These are phyloP conservation scores for Zygosaccharomyces gambellarensis DNA, from an alignment of 805 yeast species.

Conservation along the genomic window DNA sequence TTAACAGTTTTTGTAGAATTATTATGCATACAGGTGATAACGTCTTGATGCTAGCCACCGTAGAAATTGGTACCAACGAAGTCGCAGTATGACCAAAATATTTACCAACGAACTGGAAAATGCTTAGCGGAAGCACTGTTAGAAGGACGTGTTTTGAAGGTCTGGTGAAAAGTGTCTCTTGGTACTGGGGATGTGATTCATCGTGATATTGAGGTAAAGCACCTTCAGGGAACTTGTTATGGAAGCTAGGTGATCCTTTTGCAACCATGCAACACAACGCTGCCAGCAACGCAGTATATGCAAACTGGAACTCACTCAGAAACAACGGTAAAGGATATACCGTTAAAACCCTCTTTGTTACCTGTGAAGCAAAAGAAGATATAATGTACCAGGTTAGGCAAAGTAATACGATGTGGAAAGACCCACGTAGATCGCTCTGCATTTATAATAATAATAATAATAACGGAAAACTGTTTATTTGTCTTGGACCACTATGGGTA, in stretches of 20 bases:
- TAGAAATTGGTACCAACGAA: conserved; percentile 58
- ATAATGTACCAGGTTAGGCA: conserved; percentile 59
- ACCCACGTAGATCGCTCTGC: neutral
- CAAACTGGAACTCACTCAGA: conserved; percentile 59
- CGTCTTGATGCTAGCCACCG: conserved; percentile 67
- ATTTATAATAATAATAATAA: neutral
- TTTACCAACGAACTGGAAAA: conserved; percentile 63
- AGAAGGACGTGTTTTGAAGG: conserved; percentile 41
- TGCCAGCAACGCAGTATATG: conserved; percentile 46
- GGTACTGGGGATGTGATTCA: conserved; percentile 21
- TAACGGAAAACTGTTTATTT: neutral
- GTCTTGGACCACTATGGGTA: neutral
- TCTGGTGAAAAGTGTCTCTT: conserved; percentile 17
- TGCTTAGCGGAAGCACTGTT: conserved; percentile 57
- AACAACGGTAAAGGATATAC: conserved; percentile 58
- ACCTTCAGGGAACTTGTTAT: conserved; percentile 46
- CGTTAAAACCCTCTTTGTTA: conserved; percentile 51
- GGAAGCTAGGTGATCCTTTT: conserved; percentile 31
- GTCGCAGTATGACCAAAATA: conserved; percentile 60
- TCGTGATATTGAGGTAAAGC: conserved; percentile 43
- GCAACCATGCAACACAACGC: conserved; percentile 37
- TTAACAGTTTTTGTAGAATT: conserved; percentile 44
- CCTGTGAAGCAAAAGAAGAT: conserved; percentile 60
- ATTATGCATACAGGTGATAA: conserved; percentile 60
- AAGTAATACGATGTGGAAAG: conserved; percentile 34